Percentiles rank a stretch among this genome's conserved stretches.
phyloP scores from a whole-genome alignment of 2,329 filamentous ascomycete genomes.

The Paecilomyces formosus region DNA sequence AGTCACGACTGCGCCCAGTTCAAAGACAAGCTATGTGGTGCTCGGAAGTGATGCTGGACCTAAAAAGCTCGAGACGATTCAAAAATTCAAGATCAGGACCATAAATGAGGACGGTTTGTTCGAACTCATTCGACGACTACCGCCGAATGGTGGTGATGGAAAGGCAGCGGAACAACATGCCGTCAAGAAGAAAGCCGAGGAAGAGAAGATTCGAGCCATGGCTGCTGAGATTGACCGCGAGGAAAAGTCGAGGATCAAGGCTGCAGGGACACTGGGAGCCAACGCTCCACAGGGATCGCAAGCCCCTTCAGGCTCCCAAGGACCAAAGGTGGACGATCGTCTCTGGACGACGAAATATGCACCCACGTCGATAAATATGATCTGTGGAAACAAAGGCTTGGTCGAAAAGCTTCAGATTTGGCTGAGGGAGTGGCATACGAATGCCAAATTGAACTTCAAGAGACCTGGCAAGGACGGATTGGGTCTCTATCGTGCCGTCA shows the following conservation, averaged over 20 bases:
- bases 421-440: conserved; percentile 75
- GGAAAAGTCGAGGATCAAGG: conserved; percentile 53
- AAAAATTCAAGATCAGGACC: conserved; percentile 71
- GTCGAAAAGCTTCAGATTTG: conserved; percentile 87
- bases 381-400: conserved; percentile 86
- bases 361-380: conserved; percentile 73
- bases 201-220: conserved; percentile 71
- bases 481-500: conserved; percentile 78
- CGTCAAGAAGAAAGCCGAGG: conserved; percentile 77
- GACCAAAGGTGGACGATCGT: conserved; percentile 49
- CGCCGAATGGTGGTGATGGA: conserved; percentile 77
- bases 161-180: conserved; percentile 80
- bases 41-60: conserved; percentile 87
- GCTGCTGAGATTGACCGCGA: conserved; percentile 80
- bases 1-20: conserved; percentile 74
- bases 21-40: conserved; percentile 90
- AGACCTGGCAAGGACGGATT: conserved; percentile 75
- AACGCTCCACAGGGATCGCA: conserved; percentile 37
- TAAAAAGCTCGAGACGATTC: conserved; percentile 83
- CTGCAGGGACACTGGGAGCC: conserved; percentile 34
- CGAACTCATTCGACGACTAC: conserved; percentile 70
- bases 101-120: conserved; percentile 93
- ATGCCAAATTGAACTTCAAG: conserved; percentile 73
- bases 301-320: conserved; percentile 32
- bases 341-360: conserved; percentile 96